Conservation (phyloP, 2,329 filamentous ascomycete species). For the Aspergillus neotritici region DNA sequence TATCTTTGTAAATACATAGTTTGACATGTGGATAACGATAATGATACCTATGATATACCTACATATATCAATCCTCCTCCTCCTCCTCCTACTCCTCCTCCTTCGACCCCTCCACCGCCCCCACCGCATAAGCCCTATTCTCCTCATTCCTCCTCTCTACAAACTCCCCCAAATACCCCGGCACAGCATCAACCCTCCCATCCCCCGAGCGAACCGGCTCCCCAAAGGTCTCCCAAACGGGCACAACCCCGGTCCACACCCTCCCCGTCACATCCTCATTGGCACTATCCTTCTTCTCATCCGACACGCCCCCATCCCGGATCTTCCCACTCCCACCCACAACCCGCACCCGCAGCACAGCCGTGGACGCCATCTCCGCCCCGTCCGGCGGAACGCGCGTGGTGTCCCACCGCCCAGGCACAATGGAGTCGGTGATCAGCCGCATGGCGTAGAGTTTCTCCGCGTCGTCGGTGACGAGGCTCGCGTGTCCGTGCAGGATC, state of each 20-base stretch:
- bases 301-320: constrained; percentile 58
- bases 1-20: not conserved
- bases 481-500: constrained; percentile 68
- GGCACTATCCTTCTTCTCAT: constrained; percentile 53
- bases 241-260: constrained; percentile 58
- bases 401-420: constrained; percentile 63
- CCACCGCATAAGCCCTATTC: constrained; percentile 40
- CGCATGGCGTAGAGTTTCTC: constrained; percentile 77
- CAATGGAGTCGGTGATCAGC: constrained; percentile 68
- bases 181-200: constrained; percentile 55
- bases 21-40: not conserved
- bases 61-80: constrained; percentile 24
- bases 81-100: constrained; percentile 31
- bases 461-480: constrained; percentile 57
- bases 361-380: constrained; percentile 69
- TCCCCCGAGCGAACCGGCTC: constrained; percentile 56
- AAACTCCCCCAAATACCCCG: constrained; percentile 56
- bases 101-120: constrained; percentile 24
- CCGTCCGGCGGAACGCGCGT: constrained; percentile 64
- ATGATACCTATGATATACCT: not conserved
- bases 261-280: constrained; percentile 42
- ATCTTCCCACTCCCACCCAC: constrained; percentile 71
- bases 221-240: constrained; percentile 60
- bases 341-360: constrained; percentile 64
- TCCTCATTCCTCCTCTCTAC: constrained; percentile 44